Base-by-base conservation (phyloP, 768 basidiomycete species). In the Tricholomella constricta region DNA sequence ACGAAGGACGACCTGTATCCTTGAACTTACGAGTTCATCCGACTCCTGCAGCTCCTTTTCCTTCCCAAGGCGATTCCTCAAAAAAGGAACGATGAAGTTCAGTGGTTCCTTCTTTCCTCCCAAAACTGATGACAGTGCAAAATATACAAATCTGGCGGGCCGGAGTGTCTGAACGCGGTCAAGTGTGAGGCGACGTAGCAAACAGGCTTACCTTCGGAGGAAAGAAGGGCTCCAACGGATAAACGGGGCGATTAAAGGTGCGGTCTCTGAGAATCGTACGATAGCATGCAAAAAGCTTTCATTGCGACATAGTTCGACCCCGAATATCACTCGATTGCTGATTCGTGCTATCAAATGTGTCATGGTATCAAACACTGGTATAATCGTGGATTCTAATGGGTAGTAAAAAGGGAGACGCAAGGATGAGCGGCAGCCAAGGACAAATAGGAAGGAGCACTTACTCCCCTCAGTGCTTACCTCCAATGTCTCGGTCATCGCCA, bases 251-350 rank as follows among this genome's bases (percentile, higher is more conserved):
- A 70, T 70, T 11, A 72, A 40, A n/a, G 69, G 54, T 5, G 62
- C 61, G 6, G 68, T 69, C 56, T 75, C 69, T 11, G 69, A 65
- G 50, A 72, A 74, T 38, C 59, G 63, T 15, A 74, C 70, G 26
- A 72, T 62, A 14, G 67, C 67, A 50, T 69, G 65, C 11, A 72
- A 46, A 48, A 72, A 75, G 23, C 54, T 52, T n/a, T 66, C 47
- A 53, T 74, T 68, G 50, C 71, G 72, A 58, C 72, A 72, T 19
- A 72, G 43, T 27, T 65, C 67, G 14, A 56, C 36, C n/a, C 72
- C 71, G 54, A 75, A 67, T n/a, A 73, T 66, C 12, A 69, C 72
- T 43, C 72, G 66, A 59, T 75, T 73, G 53, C 67, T 72, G 45
- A 72, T 69, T 46, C 72, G 59, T 8, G 69, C 72, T 52, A 73